phyloP scores from a whole-genome alignment of 768 basidiomycete genomes.

The Boletus eberwhitei region DNA sequence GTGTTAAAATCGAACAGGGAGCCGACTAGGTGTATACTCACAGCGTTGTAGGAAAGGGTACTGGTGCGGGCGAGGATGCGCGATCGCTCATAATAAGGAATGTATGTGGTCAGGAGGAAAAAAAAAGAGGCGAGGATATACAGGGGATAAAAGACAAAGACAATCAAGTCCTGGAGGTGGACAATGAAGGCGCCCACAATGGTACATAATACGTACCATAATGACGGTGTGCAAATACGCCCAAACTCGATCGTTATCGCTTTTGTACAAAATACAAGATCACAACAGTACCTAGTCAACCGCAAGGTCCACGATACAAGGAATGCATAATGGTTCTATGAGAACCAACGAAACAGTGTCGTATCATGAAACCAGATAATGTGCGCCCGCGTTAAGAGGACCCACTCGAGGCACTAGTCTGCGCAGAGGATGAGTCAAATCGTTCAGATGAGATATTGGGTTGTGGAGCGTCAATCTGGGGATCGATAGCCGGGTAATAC shows the following conservation, averaged over 20 bases:
- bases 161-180: conserved; percentile 11
- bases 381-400: conserved; percentile 8
- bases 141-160: conserved; percentile 7
- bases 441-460: conserved; percentile 34
- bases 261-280: conserved; percentile 6
- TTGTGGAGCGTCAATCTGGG: conserved; percentile 32
- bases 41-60: conserved; percentile 5
- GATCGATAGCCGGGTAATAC: conserved; percentile 43
- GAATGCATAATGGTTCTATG: background rate
- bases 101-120: conserved; percentile 20
- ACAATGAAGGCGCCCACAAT: conserved; percentile 4
- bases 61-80: background rate
- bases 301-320: background rate
- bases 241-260: conserved; percentile 18
- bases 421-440: conserved; percentile 26
- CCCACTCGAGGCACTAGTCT: conserved; percentile 2
- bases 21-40: conserved; percentile 5
- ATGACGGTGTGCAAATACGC: conserved; percentile 19
- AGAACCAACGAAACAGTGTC: background rate
- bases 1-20: conserved; percentile 2
- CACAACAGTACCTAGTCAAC: background rate
- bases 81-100: conserved; percentile 33
- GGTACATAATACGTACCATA: background rate
- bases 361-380: background rate
- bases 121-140: conserved; percentile 2